phyloP scores from a whole-genome alignment of 805 yeast genomes.

The Ogataea pini region DNA sequence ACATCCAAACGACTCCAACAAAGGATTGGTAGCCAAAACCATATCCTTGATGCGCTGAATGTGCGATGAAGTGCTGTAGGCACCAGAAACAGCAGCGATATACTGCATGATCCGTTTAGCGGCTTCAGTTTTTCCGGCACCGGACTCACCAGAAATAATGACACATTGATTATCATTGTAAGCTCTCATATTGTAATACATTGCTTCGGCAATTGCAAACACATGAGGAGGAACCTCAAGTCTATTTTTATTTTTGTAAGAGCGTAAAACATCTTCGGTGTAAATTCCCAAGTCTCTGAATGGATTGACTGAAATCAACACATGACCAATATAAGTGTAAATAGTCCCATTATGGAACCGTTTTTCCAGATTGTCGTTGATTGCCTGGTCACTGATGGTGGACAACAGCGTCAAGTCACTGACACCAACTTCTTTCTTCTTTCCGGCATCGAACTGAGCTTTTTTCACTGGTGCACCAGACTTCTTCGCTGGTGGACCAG shows the following conservation, averaged over 20 bases:
- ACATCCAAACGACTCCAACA: slow-evolving; percentile 89
- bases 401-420: slow-evolving; percentile 89
- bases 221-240: slow-evolving; percentile 98
- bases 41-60: slow-evolving; percentile 91
- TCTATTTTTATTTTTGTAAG: slow-evolving; percentile 89
- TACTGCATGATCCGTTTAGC: slow-evolving; percentile 98
- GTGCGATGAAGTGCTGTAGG: slow-evolving; percentile 57
- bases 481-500: slow-evolving; percentile 53
- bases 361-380: slow-evolving; percentile 86
- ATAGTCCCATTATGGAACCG: slow-evolving; percentile 88
- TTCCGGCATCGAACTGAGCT: slow-evolving; percentile 84
- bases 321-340: slow-evolving; percentile 93
- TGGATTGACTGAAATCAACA: slow-evolving; percentile 93
- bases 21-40: slow-evolving; percentile 96
- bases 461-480: slow-evolving; percentile 61
- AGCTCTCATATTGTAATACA: slow-evolving; percentile 93
- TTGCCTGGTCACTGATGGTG: slow-evolving; percentile 86
- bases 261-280: slow-evolving; percentile 70
- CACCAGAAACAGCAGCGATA: slow-evolving; percentile 84
- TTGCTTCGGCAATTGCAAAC: slow-evolving; percentile 94
- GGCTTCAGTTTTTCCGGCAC: slow-evolving; percentile 98
- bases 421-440: slow-evolving; percentile 97
- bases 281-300: slow-evolving; percentile 95
- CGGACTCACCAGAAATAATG: slow-evolving; percentile 95
- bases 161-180: slow-evolving; percentile 96